Evolutionary conservation across 805 yeast genomes (phyloP).

Genomic region (Lipomyces sp.): DNA sequence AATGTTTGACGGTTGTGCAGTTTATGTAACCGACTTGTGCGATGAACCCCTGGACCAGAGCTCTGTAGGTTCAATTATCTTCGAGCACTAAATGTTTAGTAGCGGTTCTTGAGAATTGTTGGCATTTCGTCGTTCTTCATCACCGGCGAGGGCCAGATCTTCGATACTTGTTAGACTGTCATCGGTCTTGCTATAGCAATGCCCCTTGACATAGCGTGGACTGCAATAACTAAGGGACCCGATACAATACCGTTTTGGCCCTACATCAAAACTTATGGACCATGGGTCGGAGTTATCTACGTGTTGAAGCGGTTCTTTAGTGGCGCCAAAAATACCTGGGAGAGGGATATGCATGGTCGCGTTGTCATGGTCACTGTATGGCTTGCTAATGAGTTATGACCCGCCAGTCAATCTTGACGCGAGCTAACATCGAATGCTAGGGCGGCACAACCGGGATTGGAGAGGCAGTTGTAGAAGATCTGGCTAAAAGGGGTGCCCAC

Average conservation of each 20-base stretch:
- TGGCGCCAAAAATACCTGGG: slow-evolving; percentile 88
- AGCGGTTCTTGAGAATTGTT: too few species aligned
- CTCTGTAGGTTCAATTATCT: too few species aligned
- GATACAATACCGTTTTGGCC: slow-evolving; percentile 76
- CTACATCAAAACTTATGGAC: slow-evolving; percentile 60
- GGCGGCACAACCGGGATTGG: slow-evolving; percentile 98
- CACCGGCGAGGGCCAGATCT: background rate
- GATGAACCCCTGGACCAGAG: too few species aligned
- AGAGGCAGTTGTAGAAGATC: slow-evolving; percentile 68
- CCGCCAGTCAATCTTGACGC: background rate
- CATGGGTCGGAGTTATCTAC: slow-evolving; percentile 54
- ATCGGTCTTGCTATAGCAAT: slow-evolving; percentile 47
- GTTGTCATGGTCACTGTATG: slow-evolving; percentile 54
- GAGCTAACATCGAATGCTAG: slow-evolving; percentile 50
- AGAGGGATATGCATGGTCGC: slow-evolving; percentile 86
- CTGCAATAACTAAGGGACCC: slow-evolving; percentile 72
- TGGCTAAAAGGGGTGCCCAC: slow-evolving; percentile 87
- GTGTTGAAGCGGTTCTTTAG: slow-evolving; percentile 72
- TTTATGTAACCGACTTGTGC: background rate
- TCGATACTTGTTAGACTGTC: too few species aligned
- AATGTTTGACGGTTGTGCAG: background rate
- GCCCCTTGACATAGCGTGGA: slow-evolving; percentile 86
- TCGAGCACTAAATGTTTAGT: too few species aligned
- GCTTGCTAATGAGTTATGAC: background rate
- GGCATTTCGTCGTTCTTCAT: background rate